A percentile compares a stretch with the other conserved stretches of the same genome.
Conservation (phyloP, 768 basidiomycete species). For the Suillus americanus region DNA sequence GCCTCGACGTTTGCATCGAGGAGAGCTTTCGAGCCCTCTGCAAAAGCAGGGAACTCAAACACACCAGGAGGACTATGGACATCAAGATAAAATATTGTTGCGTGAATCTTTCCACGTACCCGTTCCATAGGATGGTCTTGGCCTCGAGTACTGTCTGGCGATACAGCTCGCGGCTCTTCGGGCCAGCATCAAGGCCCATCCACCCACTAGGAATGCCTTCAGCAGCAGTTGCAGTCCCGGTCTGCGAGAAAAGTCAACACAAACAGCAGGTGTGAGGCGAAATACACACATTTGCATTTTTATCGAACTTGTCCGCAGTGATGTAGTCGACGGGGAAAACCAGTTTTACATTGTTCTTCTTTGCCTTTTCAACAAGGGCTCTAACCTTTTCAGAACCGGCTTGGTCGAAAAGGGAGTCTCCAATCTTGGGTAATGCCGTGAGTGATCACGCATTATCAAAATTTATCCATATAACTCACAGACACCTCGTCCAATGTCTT, state of each 20-base stretch:
- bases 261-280: not conserved
- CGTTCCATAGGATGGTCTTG: slow-evolving; percentile 98
- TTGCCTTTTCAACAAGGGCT: slow-evolving; percentile 86
- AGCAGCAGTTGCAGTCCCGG: slow-evolving; percentile 70
- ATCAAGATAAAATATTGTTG: not conserved
- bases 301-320: slow-evolving; percentile 93
- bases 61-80: slow-evolving; percentile 86
- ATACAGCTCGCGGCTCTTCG: slow-evolving; percentile 80
- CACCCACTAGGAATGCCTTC: slow-evolving; percentile 90
- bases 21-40: slow-evolving; percentile 78
- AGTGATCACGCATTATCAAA: not conserved
- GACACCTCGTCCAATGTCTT: slow-evolving; percentile 82
- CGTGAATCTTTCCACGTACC: slow-evolving; percentile 43
- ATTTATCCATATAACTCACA: slow-evolving; percentile 39
- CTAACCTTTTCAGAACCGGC: slow-evolving; percentile 86
- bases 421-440: slow-evolving; percentile 58
- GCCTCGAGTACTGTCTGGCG: slow-evolving; percentile 76
- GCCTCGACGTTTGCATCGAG: slow-evolving; percentile 87
- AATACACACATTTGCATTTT: slow-evolving; percentile 72
- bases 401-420: slow-evolving; percentile 90
- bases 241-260: slow-evolving; percentile 39
- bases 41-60: slow-evolving; percentile 94
- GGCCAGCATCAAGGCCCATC: slow-evolving; percentile 95
- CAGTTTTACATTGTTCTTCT: slow-evolving; percentile 86
- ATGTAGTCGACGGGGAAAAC: slow-evolving; percentile 96